phyloP scores from a whole-genome alignment of 2,329 filamentous ascomycete species.

The Macroventuria anomochaeta region DNA sequence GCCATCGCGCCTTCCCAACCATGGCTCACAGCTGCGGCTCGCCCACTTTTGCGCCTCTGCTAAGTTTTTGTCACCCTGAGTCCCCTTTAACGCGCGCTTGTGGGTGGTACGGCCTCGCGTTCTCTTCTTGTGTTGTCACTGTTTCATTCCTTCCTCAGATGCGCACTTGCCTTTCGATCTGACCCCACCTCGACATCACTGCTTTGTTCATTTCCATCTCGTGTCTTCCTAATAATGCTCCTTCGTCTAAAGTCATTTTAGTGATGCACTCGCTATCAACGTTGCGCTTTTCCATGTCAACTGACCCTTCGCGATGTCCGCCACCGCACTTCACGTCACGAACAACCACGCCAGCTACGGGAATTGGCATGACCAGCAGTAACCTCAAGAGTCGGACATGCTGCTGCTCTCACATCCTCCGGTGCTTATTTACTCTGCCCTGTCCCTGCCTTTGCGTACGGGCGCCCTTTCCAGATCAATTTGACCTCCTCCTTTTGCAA shows the following conservation, averaged over 20 bases:
- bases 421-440: too few species aligned
- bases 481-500: too few species aligned
- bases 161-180: not conserved
- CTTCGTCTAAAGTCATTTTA: too few species aligned
- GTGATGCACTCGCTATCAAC: not conserved
- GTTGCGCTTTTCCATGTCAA: not conserved
- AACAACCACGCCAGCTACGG: not conserved
- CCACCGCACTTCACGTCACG: not conserved
- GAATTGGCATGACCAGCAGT: not conserved
- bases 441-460: too few species aligned
- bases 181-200: not conserved
- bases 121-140: not conserved
- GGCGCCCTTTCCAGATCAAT: not conserved
- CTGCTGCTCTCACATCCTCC: not conserved
- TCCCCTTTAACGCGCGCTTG: not conserved
- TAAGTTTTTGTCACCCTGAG: not conserved
- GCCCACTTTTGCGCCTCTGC: not conserved
- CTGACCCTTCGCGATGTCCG: not conserved
- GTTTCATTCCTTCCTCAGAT: not conserved
- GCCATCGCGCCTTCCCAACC: conserved; percentile 10
- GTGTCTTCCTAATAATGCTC: too few species aligned
- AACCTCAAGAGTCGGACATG: too few species aligned
- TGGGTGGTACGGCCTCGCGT: not conserved
- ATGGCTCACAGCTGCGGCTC: not conserved
- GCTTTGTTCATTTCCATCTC: not conserved